Evolutionary conservation across 176 grass and related monocot genomes (phyloP).

Genomic region (Avena sativa): DNA sequence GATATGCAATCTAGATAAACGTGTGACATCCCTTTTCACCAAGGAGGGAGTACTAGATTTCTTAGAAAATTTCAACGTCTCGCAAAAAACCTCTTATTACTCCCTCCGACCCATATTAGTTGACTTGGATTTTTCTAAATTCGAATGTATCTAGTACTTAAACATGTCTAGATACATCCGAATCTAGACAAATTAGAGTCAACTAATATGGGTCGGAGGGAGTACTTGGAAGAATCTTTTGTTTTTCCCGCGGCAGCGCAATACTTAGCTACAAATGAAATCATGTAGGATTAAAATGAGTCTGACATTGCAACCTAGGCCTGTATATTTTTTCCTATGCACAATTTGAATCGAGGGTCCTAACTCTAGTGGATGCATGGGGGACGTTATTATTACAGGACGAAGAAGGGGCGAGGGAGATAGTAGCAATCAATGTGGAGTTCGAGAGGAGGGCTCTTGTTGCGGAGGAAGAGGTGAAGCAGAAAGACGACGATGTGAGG

Average conservation of each 20-base stretch:
- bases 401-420: neutral
- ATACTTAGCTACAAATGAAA: neutral
- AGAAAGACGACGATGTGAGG: constrained; percentile 30
- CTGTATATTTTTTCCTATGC: neutral
- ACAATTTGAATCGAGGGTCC: neutral
- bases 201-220: too few species aligned
- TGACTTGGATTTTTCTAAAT: too few species aligned
- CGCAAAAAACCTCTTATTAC: neutral
- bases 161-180: too few species aligned
- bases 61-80: neutral
- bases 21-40: too few species aligned
- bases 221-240: neutral
- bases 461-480: constrained; percentile 45
- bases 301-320: neutral
- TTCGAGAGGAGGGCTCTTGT: constrained; percentile 35
- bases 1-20: too few species aligned
- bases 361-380: neutral
- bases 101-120: too few species aligned
- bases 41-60: neutral
- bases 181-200: too few species aligned
- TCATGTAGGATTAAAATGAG: neutral
- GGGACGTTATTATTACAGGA: constrained; percentile 12
- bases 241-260: neutral
- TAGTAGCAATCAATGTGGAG: constrained; percentile 19
- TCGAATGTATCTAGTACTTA: too few species aligned